Evolutionary conservation across 2,329 filamentous ascomycete genomes (phyloP).

Genomic region (Phialophora macrospora): DNA sequence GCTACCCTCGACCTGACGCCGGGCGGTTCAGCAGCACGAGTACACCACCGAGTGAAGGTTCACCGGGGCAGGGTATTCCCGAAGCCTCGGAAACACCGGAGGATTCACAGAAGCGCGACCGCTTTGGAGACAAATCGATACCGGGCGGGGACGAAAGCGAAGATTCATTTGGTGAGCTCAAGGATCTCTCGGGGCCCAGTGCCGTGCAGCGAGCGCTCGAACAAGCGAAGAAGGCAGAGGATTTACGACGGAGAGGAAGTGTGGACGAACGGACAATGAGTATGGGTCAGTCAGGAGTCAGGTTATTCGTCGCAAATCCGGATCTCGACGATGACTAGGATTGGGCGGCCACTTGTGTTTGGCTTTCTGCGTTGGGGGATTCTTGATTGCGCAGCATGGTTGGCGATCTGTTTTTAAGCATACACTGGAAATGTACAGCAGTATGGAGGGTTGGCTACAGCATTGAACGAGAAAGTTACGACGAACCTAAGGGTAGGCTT

Average conservation of each 20-base stretch:
- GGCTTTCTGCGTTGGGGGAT: neutral
- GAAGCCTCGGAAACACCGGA: conserved; percentile 50
- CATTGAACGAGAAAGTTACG: conserved; percentile 5
- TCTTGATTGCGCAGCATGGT: conserved; percentile 2
- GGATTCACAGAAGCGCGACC: conserved; percentile 41
- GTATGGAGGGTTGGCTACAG: neutral
- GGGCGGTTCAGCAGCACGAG: conserved; percentile 52
- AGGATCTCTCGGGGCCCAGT: conserved; percentile 55
- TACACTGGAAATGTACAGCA: neutral
- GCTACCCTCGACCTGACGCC: conserved; percentile 48
- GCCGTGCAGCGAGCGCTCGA: conserved; percentile 47
- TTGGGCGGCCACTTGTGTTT: neutral
- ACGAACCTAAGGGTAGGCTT: conserved; percentile 3
- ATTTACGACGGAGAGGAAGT: conserved; percentile 53
- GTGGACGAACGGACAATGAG: conserved; percentile 56
- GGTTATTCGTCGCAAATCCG: conserved; percentile 56
- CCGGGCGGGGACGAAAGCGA: conserved; percentile 49
- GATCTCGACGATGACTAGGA: conserved; percentile 48
- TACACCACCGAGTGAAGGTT: conserved; percentile 54
- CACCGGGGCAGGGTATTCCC: conserved; percentile 45
- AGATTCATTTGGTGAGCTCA: conserved; percentile 60
- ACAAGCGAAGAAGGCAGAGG: conserved; percentile 50
- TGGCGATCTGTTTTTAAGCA: neutral
- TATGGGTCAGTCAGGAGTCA: conserved; percentile 49
- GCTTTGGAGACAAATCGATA: conserved; percentile 30